These are phyloP conservation scores for Chalciporus chontae DNA, from an alignment of 768 basidiomycete species.

Conservation along the genomic window DNA sequence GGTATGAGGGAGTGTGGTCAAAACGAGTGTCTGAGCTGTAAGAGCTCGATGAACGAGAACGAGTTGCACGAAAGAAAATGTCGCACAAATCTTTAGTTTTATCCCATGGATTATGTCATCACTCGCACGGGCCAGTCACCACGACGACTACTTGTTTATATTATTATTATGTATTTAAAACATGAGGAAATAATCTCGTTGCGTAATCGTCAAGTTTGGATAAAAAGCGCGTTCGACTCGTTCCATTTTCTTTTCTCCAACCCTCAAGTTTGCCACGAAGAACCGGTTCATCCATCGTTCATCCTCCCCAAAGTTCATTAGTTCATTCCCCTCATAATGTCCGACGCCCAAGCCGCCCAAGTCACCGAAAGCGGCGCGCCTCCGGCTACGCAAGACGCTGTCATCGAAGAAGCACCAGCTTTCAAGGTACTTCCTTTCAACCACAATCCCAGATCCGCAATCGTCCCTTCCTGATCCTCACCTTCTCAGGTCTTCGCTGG, in stretches of 20 bases:
- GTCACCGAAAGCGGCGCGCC: constrained; percentile 81
- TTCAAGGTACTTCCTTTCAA: constrained; percentile 59
- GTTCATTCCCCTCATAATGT: constrained; percentile 67
- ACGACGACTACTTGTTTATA: constrained; percentile 1
- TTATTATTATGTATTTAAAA: constrained; percentile 27
- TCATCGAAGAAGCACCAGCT: constrained; percentile 67
- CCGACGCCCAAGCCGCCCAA: constrained; percentile 86
- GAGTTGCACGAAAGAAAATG: background rate
- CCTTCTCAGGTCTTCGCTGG: constrained; percentile 80
- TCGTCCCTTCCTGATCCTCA: constrained; percentile 10
- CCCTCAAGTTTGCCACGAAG: constrained; percentile 81
- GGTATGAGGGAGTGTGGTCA: constrained; percentile 19
- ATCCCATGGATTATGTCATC: constrained; percentile 18
- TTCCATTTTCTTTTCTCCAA: constrained; percentile 50
- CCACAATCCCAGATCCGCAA: constrained; percentile 12
- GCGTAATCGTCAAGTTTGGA: constrained; percentile 17
- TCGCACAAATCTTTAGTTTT: background rate
- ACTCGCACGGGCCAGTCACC: constrained; percentile 17
- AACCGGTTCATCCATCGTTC: constrained; percentile 79
- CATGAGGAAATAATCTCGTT: constrained; percentile 32
- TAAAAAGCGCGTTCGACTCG: constrained; percentile 35
- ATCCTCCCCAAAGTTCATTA: constrained; percentile 52
- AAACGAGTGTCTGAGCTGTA: constrained; percentile 18
- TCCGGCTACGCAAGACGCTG: constrained; percentile 67
- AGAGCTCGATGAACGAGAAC: constrained; percentile 15